A percentile compares a stretch with the other conserved stretches of the same genome.
These are phyloP conservation scores for Asterophora lycoperdoides DNA, from an alignment of 768 basidiomycete genomes.

Conservation along the genomic window DNA sequence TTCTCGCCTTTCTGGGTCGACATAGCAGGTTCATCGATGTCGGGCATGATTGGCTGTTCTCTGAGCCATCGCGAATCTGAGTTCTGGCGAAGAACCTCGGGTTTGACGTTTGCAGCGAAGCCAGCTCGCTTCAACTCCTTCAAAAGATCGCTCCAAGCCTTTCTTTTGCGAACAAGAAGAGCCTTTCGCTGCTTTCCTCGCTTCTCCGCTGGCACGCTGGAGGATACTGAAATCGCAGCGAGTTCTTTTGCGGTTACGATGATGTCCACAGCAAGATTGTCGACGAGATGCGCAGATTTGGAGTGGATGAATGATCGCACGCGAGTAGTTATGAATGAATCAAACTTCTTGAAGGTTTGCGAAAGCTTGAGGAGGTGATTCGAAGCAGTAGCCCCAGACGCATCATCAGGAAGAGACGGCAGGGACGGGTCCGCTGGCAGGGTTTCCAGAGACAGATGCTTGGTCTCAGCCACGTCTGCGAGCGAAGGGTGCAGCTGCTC, in stretches of 20 bases:
- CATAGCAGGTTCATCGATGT: constrained; percentile 16
- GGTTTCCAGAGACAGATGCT: constrained; percentile 9
- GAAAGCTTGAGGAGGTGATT: constrained; percentile 45
- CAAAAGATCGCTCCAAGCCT: constrained; percentile 86
- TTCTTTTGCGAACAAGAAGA: constrained; percentile 76
- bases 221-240: constrained; percentile 39
- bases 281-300: constrained; percentile 39
- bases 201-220: constrained; percentile 40
- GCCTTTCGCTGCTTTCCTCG: constrained; percentile 66
- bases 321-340: constrained; percentile 35
- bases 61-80: constrained; percentile 57
- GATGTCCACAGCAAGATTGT: constrained; percentile 57
- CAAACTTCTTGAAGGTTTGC: constrained; percentile 49
- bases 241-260: constrained; percentile 60
- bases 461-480: constrained; percentile 34
- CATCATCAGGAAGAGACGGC: constrained; percentile 14
- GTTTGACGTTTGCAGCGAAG: constrained; percentile 64
- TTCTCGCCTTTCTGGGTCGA: constrained; percentile 44
- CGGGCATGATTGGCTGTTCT: constrained; percentile 48
- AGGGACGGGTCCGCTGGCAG: not conserved
- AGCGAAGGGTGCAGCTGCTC: constrained; percentile 34
- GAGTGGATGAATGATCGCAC: constrained; percentile 41
- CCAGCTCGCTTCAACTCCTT: constrained; percentile 84
- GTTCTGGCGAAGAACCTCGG: constrained; percentile 59
- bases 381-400: constrained; percentile 12